Base-by-base conservation (phyloP, 2,329 filamentous ascomycete genomes). In the Colletotrichum liaoningense region DNA sequence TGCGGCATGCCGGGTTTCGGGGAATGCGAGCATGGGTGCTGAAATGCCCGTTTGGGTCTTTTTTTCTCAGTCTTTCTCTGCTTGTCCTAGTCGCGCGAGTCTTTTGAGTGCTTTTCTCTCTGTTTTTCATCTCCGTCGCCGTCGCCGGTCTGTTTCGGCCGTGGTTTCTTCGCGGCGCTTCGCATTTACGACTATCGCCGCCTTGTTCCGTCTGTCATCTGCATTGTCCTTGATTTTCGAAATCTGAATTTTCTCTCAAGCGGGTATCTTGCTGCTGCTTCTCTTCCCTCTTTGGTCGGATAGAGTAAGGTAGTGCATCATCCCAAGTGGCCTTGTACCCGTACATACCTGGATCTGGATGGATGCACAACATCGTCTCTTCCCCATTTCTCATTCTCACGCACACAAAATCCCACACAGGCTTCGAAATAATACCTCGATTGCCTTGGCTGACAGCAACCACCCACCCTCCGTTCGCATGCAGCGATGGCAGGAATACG, bases 1-100 rank as follows among this genome's bases (percentile, higher is more conserved):
- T 46, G 57, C 69, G 63, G 72, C 68, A 64, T 42, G 69, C 67
- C 72, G 72, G 72, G 72, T 74, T 74, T 74, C 72, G 72, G 68
- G 67, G 68, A 35, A 73, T 73, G 71, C 60, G 71, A 71, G 30
- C 67, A 70, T 65, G 67, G 42, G 62, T 55, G 30, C 24, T 52
- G 33, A 30, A 19, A 64, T 64, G 62, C 62, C 49, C 62, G 62
- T 69, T 62, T 68, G 66, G 46, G 30, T 26, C n/a, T 38, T 56
- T 49, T 24, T n/a, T 22, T 11, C 42, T 49, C 19, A 9, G 19
- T 49, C 42, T 11, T 49, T 49, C 42, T 49, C 42, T 49, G 42
- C 16, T 49, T 22, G 19, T 49, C 42, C 42, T 11, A 49, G 16
- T n/a, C 42, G 42, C 42, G 42, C 16, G 42, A 49, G 19, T 49